Evolutionary conservation across 345 rosid species (phyloP), one percentile per base, ranked within the genome.

Genomic region (Pugionium cornutum): DNA sequence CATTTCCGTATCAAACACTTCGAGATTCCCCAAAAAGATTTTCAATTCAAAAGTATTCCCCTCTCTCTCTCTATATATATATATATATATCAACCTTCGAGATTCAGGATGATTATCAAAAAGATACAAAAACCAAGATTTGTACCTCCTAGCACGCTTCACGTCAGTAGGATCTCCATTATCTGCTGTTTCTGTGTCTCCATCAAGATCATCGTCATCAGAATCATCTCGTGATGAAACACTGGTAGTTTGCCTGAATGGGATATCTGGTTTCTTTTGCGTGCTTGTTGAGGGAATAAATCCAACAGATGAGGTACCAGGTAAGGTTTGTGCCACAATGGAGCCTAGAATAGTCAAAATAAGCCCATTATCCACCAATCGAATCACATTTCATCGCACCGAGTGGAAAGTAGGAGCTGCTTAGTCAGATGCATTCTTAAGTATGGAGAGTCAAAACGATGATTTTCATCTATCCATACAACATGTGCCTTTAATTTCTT

Each of bases 181-280:
- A 27, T 81, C 91, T 25, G 84, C 75, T 11, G 81, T 89, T 78
- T 79, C 96, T 1, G 76, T 86, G 53, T 90, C 97, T 66, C 89
- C 92, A 63, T 90, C 96, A 79, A 88, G 83, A 39, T 86, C 99
- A 51, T 94, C 97, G 55, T 83, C 88, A 67, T 89, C 94, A 18
- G 98, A 89, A 82, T 89, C 97, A 36, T 92, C 98, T 74, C 90
- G 77, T 5, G 97, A 90, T 36, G 96, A 91, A 26, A 85, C 89
- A 77, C 99, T 90, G 7, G 90, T 83, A 30, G 92, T 72, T 80
- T 84, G 95, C 80, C 83, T 80, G 37, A 63, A 71, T 64, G 75
- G 95, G 35, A 41, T 59, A 39, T 71, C 91, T 35, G 82, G 65
- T 69, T 81, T 81, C 68, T 62, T 76, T 60, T 73, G 85, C 2